Base-by-base conservation (phyloP, 1,139 yeast genomes). In the Blastobotrys malaysiensis region DNA sequence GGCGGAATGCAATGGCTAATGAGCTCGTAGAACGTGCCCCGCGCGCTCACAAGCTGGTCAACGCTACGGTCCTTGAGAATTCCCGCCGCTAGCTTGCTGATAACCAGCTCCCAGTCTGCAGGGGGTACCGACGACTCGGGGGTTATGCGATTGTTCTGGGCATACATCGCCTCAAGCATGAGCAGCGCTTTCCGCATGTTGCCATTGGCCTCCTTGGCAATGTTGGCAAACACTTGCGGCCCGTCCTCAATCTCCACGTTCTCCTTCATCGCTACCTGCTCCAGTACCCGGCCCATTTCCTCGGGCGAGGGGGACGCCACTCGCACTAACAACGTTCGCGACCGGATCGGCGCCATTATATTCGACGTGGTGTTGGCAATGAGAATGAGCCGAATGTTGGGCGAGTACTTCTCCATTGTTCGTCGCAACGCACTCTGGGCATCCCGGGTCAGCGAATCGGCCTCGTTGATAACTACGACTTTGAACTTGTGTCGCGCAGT, bases 351-450 rank as follows among this genome's bases (percentile, higher is more conserved):
- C 1, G 91, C 85, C 60, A 93, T 93, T 57, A 93, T 90, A 61
- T 88, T 88, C 26, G 97, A 88, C 27, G 96, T 88, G 7, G 97
- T 82, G 67, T 88, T 93, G 63, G 97, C 88, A 31, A 93, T 79
- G 75, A 93, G 75, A 52, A 95, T 82, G 60, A 93, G 75, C 59
- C 99, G 80, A 63, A 93, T 82, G 66, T 89, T 91, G 20, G 86
- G 79, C 3, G 97, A 88, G 71, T 91, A 93, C 67, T 93, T 93
- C 68, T 93, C 99, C 98, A 93, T 95, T 0, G 99, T 93, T 70
- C 99, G 81, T 74, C 99, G 83, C 62, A 93, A 76, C 0, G 99
- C 99, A 13, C 97, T 97, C 69, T 93, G 99, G 0, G 99, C 99
- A 68, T 95, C 99, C 62, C 97, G 80, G 18, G 95, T 84, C 67